Evolutionary conservation across 2,329 filamentous ascomycete species (phyloP), one percentile per base, ranked within the genome.

Genomic region (Fusarium hostae): DNA sequence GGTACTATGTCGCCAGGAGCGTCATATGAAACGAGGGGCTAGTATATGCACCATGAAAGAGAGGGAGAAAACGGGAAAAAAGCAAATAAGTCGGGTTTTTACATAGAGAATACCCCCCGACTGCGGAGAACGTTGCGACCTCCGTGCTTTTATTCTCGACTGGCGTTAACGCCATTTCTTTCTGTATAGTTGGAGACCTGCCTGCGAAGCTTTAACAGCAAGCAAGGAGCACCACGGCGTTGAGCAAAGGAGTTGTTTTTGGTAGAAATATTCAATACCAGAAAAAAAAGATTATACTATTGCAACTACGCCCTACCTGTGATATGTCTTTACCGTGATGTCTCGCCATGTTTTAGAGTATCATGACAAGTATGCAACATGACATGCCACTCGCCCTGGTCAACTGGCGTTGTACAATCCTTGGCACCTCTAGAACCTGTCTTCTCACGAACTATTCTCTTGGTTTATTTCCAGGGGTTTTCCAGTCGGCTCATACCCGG

Each of bases 141-240:
- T 67, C 72, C 56, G 70, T 56, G 65, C 63, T 66, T 69, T 63
- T 66, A 34, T 63, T 59, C 50, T 70, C 52, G 48, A 63, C 34
- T 66, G 71, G 72, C 66, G 66, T 76, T 62, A 73, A 71, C 47
- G 62, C 63, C 68, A 69, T 70, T 59, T 72, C 63, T 70, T 75
- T 74, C 51, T 65, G 60, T 57, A 63, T 58, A 74, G 59, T 73
- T 56, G 55, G 62, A 66, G 66, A 67, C 57, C 58, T 73, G 50
- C 68, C 62, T 72, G 39, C 37, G 9, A 59, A 47, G 54, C 64
- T 73, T 76, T 67, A 71, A 75, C 61, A 74, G 74, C 74, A 47
- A 72, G 71, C 66, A 71, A 74, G 72, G 72, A 68, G 72, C 65
- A 73, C 41, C 54, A 69, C 37, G 74, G 74, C 72, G 72, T 75